phyloP scores from a whole-genome alignment of 2,329 filamentous ascomycete species.

The Pseudomassariella vexata region DNA sequence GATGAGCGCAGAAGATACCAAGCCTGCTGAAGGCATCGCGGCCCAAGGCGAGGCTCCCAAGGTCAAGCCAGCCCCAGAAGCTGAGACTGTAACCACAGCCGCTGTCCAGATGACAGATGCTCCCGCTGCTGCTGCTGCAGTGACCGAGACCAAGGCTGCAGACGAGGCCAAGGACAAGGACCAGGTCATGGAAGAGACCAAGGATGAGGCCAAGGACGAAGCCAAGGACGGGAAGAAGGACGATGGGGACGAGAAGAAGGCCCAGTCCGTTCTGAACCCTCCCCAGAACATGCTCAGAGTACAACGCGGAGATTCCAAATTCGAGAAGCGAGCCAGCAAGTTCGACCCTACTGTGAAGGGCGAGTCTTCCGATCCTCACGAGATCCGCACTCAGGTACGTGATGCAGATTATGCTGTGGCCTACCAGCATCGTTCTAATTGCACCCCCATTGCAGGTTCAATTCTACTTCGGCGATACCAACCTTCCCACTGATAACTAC shows the following conservation, averaged over 20 bases:
- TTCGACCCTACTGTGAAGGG: conserved; percentile 63
- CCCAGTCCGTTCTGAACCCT: conserved; percentile 10
- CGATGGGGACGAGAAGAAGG: not conserved
- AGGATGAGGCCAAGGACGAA: conserved; percentile 19
- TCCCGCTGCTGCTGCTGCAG: not conserved
- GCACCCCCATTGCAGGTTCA: conserved; percentile 32
- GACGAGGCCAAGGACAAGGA: conserved; percentile 18
- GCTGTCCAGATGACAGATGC: too few species aligned
- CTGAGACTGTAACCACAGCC: not conserved
- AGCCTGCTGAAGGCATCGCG: conserved; percentile 7
- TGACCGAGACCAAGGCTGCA: not conserved
- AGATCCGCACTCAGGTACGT: conserved; percentile 77
- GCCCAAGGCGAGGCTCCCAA: conserved; percentile 5
- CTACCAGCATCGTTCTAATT: not conserved
- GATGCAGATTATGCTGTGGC: too few species aligned
- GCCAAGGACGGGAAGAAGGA: conserved; percentile 15
- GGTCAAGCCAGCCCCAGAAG: conserved; percentile 2
- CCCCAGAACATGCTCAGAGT: conserved; percentile 37
- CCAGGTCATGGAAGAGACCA: conserved; percentile 14
- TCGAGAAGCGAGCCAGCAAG: conserved; percentile 62
- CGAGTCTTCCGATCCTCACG: conserved; percentile 69
- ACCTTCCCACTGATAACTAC: conserved; percentile 77
- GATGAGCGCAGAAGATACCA: too few species aligned
- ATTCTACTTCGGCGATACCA: conserved; percentile 47
- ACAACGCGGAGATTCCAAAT: conserved; percentile 31